phyloP scores from a whole-genome alignment of 1,284 basidiomycete genomes.

The Thelephora terrestris region DNA sequence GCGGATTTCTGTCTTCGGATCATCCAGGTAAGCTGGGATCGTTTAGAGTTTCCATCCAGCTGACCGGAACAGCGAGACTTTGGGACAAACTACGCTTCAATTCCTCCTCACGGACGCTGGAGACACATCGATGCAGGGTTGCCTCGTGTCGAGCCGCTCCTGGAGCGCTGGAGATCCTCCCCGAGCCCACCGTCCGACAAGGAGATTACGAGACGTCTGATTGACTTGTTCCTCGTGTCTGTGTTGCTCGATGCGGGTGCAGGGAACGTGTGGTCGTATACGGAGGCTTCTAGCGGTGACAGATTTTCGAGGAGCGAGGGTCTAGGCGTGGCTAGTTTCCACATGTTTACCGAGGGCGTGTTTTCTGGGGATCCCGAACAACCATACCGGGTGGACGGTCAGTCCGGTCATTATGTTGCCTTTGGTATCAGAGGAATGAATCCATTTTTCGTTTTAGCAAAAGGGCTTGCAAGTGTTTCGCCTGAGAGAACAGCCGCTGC shows the following conservation, averaged over 20 bases:
- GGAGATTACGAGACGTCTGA: slow-evolving; percentile 62
- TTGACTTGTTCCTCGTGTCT: slow-evolving; percentile 90
- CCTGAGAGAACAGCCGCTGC: slow-evolving; percentile 51
- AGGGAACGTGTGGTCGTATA: slow-evolving; percentile 75
- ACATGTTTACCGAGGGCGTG: slow-evolving; percentile 81
- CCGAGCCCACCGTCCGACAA: slow-evolving; percentile 37
- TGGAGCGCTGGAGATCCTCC: slow-evolving; percentile 43
- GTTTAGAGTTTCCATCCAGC: background rate
- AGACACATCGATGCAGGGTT: slow-evolving; percentile 73
- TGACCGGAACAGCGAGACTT: slow-evolving; percentile 61
- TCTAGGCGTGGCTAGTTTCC: slow-evolving; percentile 82
- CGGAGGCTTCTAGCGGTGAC: slow-evolving; percentile 48
- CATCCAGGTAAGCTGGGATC: slow-evolving; percentile 47
- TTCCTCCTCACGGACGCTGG: slow-evolving; percentile 88
- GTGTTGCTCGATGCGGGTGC: slow-evolving; percentile 93
- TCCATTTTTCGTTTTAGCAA: slow-evolving; percentile 37
- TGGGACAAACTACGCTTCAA: slow-evolving; percentile 57
- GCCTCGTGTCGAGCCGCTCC: slow-evolving; percentile 50
- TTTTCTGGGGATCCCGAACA: slow-evolving; percentile 64
- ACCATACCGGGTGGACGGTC: slow-evolving; percentile 74
- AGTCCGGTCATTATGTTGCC: slow-evolving; percentile 5
- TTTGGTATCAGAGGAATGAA: slow-evolving; percentile 1
- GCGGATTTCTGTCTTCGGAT: slow-evolving; percentile 77
- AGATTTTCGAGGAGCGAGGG: slow-evolving; percentile 78
- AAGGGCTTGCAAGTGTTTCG: slow-evolving; percentile 60